These are phyloP conservation scores for Parachaetomium inaequale DNA, from an alignment of 495 filamentous ascomycete genomes.

Conservation along the genomic window DNA sequence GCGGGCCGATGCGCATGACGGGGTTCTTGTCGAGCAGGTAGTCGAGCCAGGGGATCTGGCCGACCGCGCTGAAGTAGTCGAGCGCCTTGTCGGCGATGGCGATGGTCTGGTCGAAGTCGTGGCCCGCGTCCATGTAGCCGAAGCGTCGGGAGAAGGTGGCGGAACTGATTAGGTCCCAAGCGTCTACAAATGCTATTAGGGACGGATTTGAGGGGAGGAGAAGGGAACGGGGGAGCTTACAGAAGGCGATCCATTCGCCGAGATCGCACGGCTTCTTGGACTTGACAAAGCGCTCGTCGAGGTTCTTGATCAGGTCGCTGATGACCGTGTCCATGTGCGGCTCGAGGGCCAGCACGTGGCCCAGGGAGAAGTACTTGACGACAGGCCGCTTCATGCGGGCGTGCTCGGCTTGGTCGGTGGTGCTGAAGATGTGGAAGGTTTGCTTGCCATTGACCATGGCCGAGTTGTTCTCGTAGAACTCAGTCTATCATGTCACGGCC, in stretches of 20 bases:
- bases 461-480: slow-evolving; percentile 38
- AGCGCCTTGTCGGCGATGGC: slow-evolving; percentile 40
- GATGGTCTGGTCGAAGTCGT: slow-evolving; percentile 39
- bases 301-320: slow-evolving; percentile 25
- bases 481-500: slow-evolving; percentile 26
- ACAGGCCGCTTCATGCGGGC: slow-evolving; percentile 35
- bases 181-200: slow-evolving; percentile 15
- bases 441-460: slow-evolving; percentile 36
- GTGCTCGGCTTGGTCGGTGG: slow-evolving; percentile 31
- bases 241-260: slow-evolving; percentile 35
- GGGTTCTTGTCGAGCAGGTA: slow-evolving; percentile 48
- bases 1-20: slow-evolving; percentile 33
- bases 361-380: slow-evolving; percentile 37
- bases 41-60: slow-evolving; percentile 49
- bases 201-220: not conserved
- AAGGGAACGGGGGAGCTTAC: slow-evolving; percentile 4
- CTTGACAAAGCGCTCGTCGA: slow-evolving; percentile 36
- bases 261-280: slow-evolving; percentile 29
- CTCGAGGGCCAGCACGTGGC: slow-evolving; percentile 34
- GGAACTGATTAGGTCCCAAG: slow-evolving; percentile 36
- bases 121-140: slow-evolving; percentile 39
- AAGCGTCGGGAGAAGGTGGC: slow-evolving; percentile 37
- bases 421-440: slow-evolving; percentile 36
- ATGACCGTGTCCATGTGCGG: slow-evolving; percentile 36
- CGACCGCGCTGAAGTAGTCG: slow-evolving; percentile 40